Evolutionary conservation across 306 rosid species (phyloP), one percentile per base, ranked within the genome.

Genomic region (Neltuma alba): DNA sequence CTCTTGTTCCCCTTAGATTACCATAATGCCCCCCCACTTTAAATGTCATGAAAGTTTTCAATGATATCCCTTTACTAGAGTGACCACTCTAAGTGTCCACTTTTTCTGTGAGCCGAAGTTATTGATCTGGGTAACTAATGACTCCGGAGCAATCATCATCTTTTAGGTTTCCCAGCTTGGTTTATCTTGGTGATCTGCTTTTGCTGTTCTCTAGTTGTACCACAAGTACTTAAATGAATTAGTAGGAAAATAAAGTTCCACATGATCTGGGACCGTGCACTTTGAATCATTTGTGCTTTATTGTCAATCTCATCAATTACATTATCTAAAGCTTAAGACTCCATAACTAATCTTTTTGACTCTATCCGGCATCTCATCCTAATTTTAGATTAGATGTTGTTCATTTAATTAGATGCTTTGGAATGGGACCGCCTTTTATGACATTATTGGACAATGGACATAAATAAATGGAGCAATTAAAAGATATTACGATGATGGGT

Each of bases 361-460:
- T 20, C 30, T 31, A 61, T 73, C 28, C 66, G 1, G 9, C 15
- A 52, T 80, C 61, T 76, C 23, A 54, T 61, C 41, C 42, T 61
- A 70, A 28, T 76, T 33, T 31, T 7, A 73, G 21, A 54, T 73
- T 33, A 72, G 78, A 81, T 60, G 78, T 65, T 72, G 83, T 7
- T 42, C 81, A 70, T 75, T 82, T 15, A 78, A 44, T 70, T 52
- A 21, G 76, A 64, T 71, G 65, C 48, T 70, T 54, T 72, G 9
- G 72, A 77, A 60, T 78, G 85, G 85, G 85, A 68, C 88, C 65
- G 52, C 45, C 42, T 50, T 30, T 25, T 40, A 52, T 78, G 71
- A 42, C 38, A 30, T 60, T 60, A 28, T 60, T 60, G 37, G 34
- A 60, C 37, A 44, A 28, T 67, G 67, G 37, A 78, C 54, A 42